These are phyloP conservation scores for Komagataella populi DNA, from an alignment of 805 yeast species.

Conservation along the genomic window DNA sequence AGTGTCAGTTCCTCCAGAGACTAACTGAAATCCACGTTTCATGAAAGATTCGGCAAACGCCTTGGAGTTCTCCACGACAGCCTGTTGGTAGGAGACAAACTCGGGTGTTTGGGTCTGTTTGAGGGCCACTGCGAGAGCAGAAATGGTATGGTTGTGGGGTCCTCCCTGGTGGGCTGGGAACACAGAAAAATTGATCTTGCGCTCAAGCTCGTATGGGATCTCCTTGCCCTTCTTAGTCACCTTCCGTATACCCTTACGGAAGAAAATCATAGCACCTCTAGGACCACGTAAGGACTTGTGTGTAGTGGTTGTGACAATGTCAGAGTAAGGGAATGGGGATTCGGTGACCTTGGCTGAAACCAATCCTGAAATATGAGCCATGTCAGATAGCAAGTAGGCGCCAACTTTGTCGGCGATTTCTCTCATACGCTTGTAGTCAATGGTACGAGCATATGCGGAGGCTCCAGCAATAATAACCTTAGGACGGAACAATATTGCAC, in stretches of 20 bases:
- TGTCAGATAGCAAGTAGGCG: constrained; percentile 84
- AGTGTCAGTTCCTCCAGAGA: constrained; percentile 89
- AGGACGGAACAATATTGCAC: constrained; percentile 83
- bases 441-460: constrained; percentile 84
- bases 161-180: constrained; percentile 99
- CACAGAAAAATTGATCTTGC: constrained; percentile 87
- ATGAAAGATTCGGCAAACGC: constrained; percentile 58
- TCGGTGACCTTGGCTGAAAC: constrained; percentile 90
- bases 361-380: constrained; percentile 96
- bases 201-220: constrained; percentile 75
- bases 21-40: constrained; percentile 59
- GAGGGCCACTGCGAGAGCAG: constrained; percentile 91
- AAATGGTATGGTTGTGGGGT: constrained; percentile 96
- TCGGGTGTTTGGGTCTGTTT: constrained; percentile 87
- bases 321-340: constrained; percentile 88
- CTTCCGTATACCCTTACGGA: constrained; percentile 85
- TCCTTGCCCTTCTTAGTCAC: constrained; percentile 80
- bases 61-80: constrained; percentile 72
- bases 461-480: constrained; percentile 94
- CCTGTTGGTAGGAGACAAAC: constrained; percentile 73
- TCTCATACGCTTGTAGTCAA: constrained; percentile 84
- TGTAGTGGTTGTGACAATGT: constrained; percentile 94
- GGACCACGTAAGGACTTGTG: constrained; percentile 98
- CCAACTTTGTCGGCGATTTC: constrained; percentile 87
- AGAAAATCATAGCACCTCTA: constrained; percentile 97